Evolutionary conservation across 495 filamentous ascomycete genomes (phyloP), one percentile per base, ranked within the genome.

Genomic region (Podospora pseudocomata): DNA sequence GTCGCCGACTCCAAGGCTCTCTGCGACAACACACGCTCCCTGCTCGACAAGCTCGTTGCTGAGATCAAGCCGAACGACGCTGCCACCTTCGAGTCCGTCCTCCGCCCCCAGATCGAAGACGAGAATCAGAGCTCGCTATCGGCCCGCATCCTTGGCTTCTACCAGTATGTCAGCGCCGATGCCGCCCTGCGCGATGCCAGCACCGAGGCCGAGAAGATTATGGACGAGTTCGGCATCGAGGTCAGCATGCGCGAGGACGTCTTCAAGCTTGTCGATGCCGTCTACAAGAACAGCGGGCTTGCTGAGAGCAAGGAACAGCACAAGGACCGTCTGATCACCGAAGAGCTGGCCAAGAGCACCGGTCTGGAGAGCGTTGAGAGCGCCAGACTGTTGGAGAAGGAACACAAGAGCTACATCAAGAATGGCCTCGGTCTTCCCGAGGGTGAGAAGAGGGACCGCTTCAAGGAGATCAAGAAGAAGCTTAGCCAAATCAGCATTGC

Each of bases 151-250:
- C 79, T 92, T 34, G 81, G 80, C 70, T 95, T 95, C 75, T 95
- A 94, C 78, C 91, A 94, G 77, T 88, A 92, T 61, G 90, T 94
- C 13, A 91, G 89, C 28, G 85, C 83, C 15, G 82, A 92, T 72
- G 82, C 85, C 72, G 86, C 82, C 44, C 85, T 96, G 27, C 87
- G 92, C 6, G 85, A 87, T 79, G 86, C 86, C 23, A 85, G 83
- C 32, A 85, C 81, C 70, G 82, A 87, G 71, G 85, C 86, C 15
- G 85, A 87, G 73, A 86, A 87, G 76, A 74, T 87, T 53, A 83
- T 88, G 74, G 82, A 87, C 66, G 84, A 88, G 59, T 88, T 86
- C 71, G 72, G 74, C 30, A 88, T 88, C 62, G 87, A 89, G 76
- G 81, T 81, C 39, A 79, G 77, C 55, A 88, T 88, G 87, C 82